Base-by-base conservation (phyloP, 2,329 filamentous ascomycete species). In the Blumeriella jaapii region DNA sequence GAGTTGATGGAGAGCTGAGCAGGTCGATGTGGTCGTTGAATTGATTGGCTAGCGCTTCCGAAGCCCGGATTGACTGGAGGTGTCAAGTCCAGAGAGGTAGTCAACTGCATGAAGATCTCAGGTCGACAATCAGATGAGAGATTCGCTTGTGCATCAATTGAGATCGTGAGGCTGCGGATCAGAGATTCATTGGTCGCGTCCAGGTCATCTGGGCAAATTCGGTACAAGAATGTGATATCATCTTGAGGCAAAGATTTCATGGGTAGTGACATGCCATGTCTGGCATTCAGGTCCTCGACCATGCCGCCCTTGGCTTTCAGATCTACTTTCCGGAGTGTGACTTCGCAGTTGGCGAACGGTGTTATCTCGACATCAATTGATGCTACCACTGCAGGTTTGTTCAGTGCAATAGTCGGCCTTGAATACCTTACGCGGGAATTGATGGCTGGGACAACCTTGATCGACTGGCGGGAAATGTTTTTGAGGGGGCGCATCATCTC, bases 301-400 rank as follows among this genome's bases (percentile, higher is more conserved):
- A 58, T 59, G 29, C 74, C 76, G 15, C 74, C 71, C 19, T 62
- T 59, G 10, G 83, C 61, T 1, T 61, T 58, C 17, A 86, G 59
- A 1, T 63, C 48, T 37, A 84, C 70, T 13, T 66, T 62, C 34
- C 75, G 63, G 14, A 87, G 65, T 9, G 62, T 60, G n/a, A 81
- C 65, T 49, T 74, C 69, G 55, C 74, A 82, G 31, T 77, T 71
- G 38, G 79, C 72, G 52, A 78, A 74, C 5, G 76, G 68, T 0
- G 80, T 82, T 42, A 83, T 77, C 57, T 86, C 82, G 24, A 86
- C 58, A 51, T 86, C 81, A 4, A 87, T 61, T 33, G 82, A 71
- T 6, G 79, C 78, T 40, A 86, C 69, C 9, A 84, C 62, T 12
- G 74, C 68, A 3, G 72, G 57, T 39, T 69, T 73, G 7, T 39